phyloP scores from a whole-genome alignment of 2,329 filamentous ascomycete species.

The Phialophora expanda region DNA sequence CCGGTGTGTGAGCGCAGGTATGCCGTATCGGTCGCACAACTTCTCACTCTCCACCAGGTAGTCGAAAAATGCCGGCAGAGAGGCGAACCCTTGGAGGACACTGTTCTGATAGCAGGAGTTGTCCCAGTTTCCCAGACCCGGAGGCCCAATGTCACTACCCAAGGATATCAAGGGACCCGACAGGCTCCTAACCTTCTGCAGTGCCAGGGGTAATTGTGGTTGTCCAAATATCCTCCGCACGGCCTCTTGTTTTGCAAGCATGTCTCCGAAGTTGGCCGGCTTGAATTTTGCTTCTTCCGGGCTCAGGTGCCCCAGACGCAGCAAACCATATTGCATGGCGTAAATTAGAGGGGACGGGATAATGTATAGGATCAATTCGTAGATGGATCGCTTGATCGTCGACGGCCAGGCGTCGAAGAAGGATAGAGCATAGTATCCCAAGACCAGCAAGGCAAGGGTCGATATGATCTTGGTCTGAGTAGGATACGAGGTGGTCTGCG shows the following conservation, averaged over 20 bases:
- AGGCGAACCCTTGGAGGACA: conserved; percentile 82
- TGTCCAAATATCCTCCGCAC: conserved; percentile 68
- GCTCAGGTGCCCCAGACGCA: conserved; percentile 49
- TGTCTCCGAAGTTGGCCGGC: conserved; percentile 44
- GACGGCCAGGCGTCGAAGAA: conserved; percentile 45
- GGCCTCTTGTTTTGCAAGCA: conserved; percentile 65
- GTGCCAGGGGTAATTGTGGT: conserved; percentile 64
- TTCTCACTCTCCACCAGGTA: conserved; percentile 47
- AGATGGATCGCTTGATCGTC: conserved; percentile 41
- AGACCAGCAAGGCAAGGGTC: conserved; percentile 33
- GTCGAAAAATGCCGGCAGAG: conserved; percentile 70
- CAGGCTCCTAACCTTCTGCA: conserved; percentile 59
- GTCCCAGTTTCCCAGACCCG: conserved; percentile 85
- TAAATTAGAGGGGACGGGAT: conserved; percentile 49
- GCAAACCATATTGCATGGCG: conserved; percentile 57
- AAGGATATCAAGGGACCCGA: conserved; percentile 55
- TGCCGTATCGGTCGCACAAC: conserved; percentile 37
- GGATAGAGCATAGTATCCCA: conserved; percentile 47
- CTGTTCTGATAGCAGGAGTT: conserved; percentile 99
- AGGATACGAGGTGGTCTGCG: conserved; percentile 24
- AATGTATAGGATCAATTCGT: conserved; percentile 49
- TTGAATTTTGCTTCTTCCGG: conserved; percentile 42
- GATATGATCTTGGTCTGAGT: conserved; percentile 31
- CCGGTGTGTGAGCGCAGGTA: conserved; percentile 51
- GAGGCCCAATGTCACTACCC: conserved; percentile 45